Base-by-base conservation (phyloP, 768 basidiomycete species). In the Naematelia aurantialba region DNA sequence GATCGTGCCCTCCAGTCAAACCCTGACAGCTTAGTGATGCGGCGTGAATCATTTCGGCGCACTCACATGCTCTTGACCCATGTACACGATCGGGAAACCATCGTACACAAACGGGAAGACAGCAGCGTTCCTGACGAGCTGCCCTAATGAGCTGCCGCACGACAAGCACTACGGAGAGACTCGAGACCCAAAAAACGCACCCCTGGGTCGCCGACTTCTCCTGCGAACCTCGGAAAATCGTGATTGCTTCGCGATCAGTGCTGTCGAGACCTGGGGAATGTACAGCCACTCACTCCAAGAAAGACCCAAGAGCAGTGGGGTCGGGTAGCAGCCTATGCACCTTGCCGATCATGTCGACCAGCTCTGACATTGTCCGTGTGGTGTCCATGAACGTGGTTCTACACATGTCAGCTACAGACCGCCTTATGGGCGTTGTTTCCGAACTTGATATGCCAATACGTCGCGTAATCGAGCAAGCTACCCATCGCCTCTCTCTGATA, bases 1-100 rank as follows among this genome's bases (percentile, higher is more conserved):
- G 76, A 56, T 78, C 76, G 12, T 66, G 61, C 0, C 70, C 76
- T 3, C 78, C 76, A 13, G 56, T 60, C 61, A 75, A 66, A 10
- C 72, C 68, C 68, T 75, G 55, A 0, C 34, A 39, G 34, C 34
- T 39, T 39, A 17, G 8, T 39, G 8, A 8, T 8, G 34, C 8
- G 17, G 8, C 34, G 17, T 17, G 17, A 39, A 17, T 39, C 8
- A 44, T 27, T 11, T 47, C 31, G 61, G 56, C 44, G 2, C 10
- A 59, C 70, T 54, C 19, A 75, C 75, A 44, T 70, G 68, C 55
- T 74, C 72, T 46, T 66, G 66, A 3, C 72, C 72, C 39, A 39
- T 68, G 59, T 79, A 79, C 25, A 78, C 59, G 25, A 76, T 73
- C 1, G 79, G 78, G 39, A 78, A 69, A 10, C 79, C 79, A 45